phyloP scores from a whole-genome alignment of 73 alveolate genomes.

The Paramecium sexaurelia region DNA sequence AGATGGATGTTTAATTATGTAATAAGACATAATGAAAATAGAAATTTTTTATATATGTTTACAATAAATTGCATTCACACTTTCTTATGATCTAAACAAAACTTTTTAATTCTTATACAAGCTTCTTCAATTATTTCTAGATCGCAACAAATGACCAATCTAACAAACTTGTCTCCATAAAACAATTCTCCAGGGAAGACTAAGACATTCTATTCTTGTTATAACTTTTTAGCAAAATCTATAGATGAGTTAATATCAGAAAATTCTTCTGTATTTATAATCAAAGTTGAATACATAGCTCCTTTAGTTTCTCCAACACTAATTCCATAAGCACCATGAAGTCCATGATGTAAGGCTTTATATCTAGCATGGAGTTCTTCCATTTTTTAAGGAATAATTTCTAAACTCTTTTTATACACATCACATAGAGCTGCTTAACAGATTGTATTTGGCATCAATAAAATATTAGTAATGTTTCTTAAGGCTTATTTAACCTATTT shows the following conservation, averaged over 20 bases:
- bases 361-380: conserved; percentile 21
- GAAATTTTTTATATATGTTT: neutral
- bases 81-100: conserved; percentile 36
- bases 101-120: conserved; percentile 56
- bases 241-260: conserved; percentile 49
- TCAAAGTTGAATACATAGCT: conserved; percentile 61
- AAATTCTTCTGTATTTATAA: conserved; percentile 23
- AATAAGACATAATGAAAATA: too few species aligned
- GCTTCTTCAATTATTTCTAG: conserved; percentile 41
- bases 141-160: conserved; percentile 64
- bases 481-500: conserved; percentile 58
- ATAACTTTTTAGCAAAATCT: conserved; percentile 55
- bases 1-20: neutral
- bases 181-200: conserved; percentile 69
- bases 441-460: conserved; percentile 67
- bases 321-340: conserved; percentile 57
- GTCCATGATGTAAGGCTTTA: conserved; percentile 27
- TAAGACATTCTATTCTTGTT: conserved; percentile 55
- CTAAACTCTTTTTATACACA: conserved; percentile 53
- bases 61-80: neutral
- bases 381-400: conserved; percentile 59
- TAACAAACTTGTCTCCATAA: conserved; percentile 58
- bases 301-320: conserved; percentile 68
- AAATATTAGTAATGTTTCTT: conserved; percentile 34
- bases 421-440: conserved; percentile 43